Evolutionary conservation across 768 basidiomycete genomes (phyloP), one percentile per base, ranked within the genome.

Genomic region (Calocybe gangraenosa): DNA sequence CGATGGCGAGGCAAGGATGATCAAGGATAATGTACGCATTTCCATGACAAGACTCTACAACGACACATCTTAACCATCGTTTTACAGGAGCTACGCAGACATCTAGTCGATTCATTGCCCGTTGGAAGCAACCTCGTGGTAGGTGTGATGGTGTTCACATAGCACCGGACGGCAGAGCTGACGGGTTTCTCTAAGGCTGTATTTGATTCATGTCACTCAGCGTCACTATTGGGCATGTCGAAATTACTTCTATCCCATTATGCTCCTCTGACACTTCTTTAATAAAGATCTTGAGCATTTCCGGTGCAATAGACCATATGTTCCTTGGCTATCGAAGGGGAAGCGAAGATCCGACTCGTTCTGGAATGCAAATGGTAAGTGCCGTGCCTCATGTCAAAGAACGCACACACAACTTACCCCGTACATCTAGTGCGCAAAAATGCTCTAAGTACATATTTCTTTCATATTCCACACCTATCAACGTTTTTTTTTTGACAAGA

Each of bases 281-380:
- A 46, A n/a, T 22, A 1, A 36, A 70, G 74, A 74, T 46, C 58
- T 76, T 2, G 60, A 67, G 10, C 73, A 76, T 48, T 63, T 62
- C 37, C 61, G 65, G 0, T 76, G 73, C 44, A 74, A 76, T 46
- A 60, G 68, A 14, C 67, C 73, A 2, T 74, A 67, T 36, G 69
- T 73, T 1, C 74, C 74, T 0, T 76, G 72, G 71, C 47, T 67
- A 2, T 71, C 68, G 30, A 74, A 73, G 49, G 72, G 70, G 11
- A 59, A 52, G 22, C 53, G 74, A 5, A 55, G 59, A 28, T 67
- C 68, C 23, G 57, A 65, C 33, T 57, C 64, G 5, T 48, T 48
- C 30, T 61, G 62, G 63, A 69, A 67, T 31, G 40, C 40, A 7
- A 65, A 58, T 19, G 60, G 69, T 68, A 28, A 32, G 63, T 48